These are phyloP conservation scores for Dicorynia guianensis DNA, from an alignment of 306 rosid species.

Conservation along the genomic window DNA sequence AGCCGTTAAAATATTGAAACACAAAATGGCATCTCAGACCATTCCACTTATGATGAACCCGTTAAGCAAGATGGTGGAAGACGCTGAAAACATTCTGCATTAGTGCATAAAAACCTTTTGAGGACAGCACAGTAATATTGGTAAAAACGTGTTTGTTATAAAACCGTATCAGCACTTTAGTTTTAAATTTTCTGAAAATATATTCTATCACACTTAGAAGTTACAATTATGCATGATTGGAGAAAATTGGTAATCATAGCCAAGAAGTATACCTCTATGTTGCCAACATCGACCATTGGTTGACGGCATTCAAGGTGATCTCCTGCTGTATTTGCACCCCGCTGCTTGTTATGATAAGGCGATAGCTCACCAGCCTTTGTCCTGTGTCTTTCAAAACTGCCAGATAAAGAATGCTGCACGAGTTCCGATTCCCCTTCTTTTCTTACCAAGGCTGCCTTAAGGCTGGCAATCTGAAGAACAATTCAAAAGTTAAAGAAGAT, in stretches of 20 bases:
- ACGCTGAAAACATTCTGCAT: not conserved
- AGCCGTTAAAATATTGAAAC: not conserved
- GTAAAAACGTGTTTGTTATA: not conserved
- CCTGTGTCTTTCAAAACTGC: conserved; percentile 69
- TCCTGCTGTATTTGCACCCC: conserved; percentile 47
- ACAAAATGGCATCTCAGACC: conserved; percentile 12
- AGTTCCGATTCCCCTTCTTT: conserved; percentile 64
- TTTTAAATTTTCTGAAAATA: not conserved
- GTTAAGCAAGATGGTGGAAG: not conserved
- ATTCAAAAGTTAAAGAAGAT: conserved; percentile 22
- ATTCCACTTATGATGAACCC: conserved; percentile 19
- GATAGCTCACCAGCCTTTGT: conserved; percentile 58
- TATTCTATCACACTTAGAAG: not conserved
- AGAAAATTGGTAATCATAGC: not conserved
- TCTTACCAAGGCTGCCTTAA: conserved; percentile 79
- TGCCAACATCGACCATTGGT: conserved; percentile 67
- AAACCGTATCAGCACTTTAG: not conserved
- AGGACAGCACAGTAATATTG: no score
- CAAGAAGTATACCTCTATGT: conserved; percentile 56
- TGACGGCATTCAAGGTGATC: conserved; percentile 54
- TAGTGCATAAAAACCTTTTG: not conserved
- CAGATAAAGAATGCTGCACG: conserved; percentile 46
- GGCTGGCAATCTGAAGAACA: conserved; percentile 69
- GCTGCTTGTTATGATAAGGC: conserved; percentile 58
- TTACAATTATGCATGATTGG: conserved; percentile 10